Percentiles rank a stretch among this genome's conserved stretches.
These are phyloP conservation scores for Auriculariales sp. DNA, from an alignment of 768 basidiomycete genomes.

Conservation along the genomic window DNA sequence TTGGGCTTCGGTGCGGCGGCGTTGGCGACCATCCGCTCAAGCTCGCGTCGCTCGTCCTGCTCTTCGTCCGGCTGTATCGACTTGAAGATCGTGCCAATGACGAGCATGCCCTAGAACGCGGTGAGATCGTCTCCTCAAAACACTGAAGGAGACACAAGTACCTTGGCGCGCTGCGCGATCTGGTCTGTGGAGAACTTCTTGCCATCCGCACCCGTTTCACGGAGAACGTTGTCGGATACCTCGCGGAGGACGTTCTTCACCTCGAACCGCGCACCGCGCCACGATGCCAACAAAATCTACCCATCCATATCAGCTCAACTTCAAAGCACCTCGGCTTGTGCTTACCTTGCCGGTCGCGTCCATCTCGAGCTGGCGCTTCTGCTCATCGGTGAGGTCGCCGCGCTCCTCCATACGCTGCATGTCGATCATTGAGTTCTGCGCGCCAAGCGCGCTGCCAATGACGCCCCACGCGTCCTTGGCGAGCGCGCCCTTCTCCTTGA, in stretches of 20 bases:
- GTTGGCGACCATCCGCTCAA: slow-evolving; percentile 86
- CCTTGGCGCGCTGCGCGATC: slow-evolving; percentile 75
- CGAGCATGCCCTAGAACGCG: slow-evolving; percentile 53
- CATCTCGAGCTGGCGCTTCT: slow-evolving; percentile 73
- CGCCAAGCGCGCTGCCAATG: slow-evolving; percentile 60
- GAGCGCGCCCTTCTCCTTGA: slow-evolving; percentile 88
- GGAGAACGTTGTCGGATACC: slow-evolving; percentile 70
- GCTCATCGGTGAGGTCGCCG: slow-evolving; percentile 79
- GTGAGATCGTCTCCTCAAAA: neutral
- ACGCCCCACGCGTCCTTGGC: slow-evolving; percentile 97
- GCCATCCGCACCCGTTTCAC: slow-evolving; percentile 38
- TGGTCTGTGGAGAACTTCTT: slow-evolving; percentile 41
- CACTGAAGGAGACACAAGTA: slow-evolving; percentile 14
- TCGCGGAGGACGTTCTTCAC: slow-evolving; percentile 81
- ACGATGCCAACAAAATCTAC: slow-evolving; percentile 88
- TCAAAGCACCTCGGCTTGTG: neutral
- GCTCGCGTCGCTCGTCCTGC: slow-evolving; percentile 85
- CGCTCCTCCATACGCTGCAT: slow-evolving; percentile 83
- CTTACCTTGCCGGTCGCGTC: slow-evolving; percentile 82
- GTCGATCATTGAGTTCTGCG: slow-evolving; percentile 25
- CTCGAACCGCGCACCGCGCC: slow-evolving; percentile 94
- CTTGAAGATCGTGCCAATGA: slow-evolving; percentile 86
- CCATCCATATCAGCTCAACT: neutral
- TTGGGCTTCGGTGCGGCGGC: slow-evolving; percentile 52
- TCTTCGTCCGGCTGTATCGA: slow-evolving; percentile 71